Evolutionary conservation across 108 stramenopile genomes (phyloP), one percentile per base, ranked within the genome.

Genomic region (Mediolabrus comicus): DNA sequence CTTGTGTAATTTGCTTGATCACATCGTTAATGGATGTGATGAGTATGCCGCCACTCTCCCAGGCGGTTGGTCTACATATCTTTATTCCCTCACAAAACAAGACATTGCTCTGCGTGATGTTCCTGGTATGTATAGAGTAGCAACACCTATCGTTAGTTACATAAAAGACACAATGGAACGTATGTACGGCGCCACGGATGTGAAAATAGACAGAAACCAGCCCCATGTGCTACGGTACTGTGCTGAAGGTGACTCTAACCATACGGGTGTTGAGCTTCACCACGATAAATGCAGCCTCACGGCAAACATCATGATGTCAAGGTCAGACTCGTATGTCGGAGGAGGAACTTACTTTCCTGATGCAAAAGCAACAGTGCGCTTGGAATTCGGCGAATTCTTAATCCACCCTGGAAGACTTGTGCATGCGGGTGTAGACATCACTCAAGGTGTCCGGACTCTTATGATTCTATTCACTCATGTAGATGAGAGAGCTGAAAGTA

Each of bases 211-310:
- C 72, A 59, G 79, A 27, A 89, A 90, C 62, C 92, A 92, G 46
- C 92, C 92, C 9, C 92, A 92, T 43, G 82, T 92, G 14, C 65
- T 92, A 10, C 90, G 90, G 41, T 92, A 92, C 65, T 86, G 83
- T 7, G 54, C 71, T 6, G 75, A 84, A 38, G 71, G 68, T 19
- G 81, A 73, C 6, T 73, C 64, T 13, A 67, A 64, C 12, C 86
- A 91, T 52, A 88, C 80, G 8, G 90, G 90, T 31, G 91, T 92
- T 29, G 84, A 87, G 62, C 70, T 92, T 4, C 91, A 92, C 56
- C 86, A 90, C 52, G 91, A 90, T 63, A 83, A 80, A 36, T 92
- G 88, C 36, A 87, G 88, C 63, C 52, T 88, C 12, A 92, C 91
- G 9, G 87, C 88, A 6, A 89, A 89, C 61, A 65, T 92, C 10